phyloP scores from a whole-genome alignment of 805 yeast genomes.

The Wickerhamiella sorbophila region DNA sequence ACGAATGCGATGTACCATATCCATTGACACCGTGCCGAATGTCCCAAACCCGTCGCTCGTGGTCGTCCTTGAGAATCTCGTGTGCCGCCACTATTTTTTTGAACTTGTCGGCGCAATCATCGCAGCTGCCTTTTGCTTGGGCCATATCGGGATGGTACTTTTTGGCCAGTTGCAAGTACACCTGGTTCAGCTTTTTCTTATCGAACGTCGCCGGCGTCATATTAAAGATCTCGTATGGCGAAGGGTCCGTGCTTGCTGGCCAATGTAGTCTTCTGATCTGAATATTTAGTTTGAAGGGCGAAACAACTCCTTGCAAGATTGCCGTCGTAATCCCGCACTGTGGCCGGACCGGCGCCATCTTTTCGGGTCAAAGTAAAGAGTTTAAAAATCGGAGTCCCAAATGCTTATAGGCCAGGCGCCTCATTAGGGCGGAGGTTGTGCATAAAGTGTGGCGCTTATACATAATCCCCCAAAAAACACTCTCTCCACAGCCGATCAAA shows the following conservation, averaged over 20 bases:
- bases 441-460: not conserved
- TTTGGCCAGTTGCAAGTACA: slow-evolving; percentile 50
- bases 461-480: not conserved
- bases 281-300: not conserved
- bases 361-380: too few species aligned
- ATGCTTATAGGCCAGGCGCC: not conserved
- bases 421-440: not conserved
- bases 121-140: slow-evolving; percentile 1
- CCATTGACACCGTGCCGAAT: not conserved
- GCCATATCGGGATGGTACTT: slow-evolving; percentile 65
- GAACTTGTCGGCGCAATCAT: slow-evolving; percentile 36
- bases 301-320: not conserved
- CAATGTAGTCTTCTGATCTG: slow-evolving; percentile 23
- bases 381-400: not conserved
- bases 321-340: too few species aligned
- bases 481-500: not conserved
- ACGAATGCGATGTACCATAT: not conserved
- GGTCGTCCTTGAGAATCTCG: slow-evolving; percentile 35
- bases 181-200: slow-evolving; percentile 30
- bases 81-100: slow-evolving; percentile 44
- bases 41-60: slow-evolving; percentile 20
- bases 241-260: slow-evolving; percentile 45
- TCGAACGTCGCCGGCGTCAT: slow-evolving; percentile 27
- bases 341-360: too few species aligned
- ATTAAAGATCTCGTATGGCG: slow-evolving; percentile 60